Base-by-base conservation (phyloP, 805 yeast species). In the Cyberlindnera xylosilytica region DNA sequence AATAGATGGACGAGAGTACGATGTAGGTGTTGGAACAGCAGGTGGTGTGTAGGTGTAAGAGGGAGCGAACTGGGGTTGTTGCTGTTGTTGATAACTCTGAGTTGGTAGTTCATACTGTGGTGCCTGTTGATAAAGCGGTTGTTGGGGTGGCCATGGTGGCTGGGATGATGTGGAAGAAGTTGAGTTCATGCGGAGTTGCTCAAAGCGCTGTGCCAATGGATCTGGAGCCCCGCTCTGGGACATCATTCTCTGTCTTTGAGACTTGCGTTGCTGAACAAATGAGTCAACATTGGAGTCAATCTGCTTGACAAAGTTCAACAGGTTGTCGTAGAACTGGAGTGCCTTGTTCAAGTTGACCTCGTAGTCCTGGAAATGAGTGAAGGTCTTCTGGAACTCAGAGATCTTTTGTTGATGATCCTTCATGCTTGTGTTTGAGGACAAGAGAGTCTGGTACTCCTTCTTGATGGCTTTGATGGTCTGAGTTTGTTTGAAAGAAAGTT, bases 401-500 rank as follows among this genome's bases (percentile, higher is more conserved):
- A 71, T 71, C 51, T 68, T 62, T 26, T 53, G 57, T 11, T 73
- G 64, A 56, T 66, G 55, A 53, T 68, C 58, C 61, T 74, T 52
- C 58, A 76, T 44, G 44, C 68, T 59, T 50, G 75, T 20, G 30
- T 52, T 74, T 54, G 67, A 68, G 56, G 62, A 69, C 44, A 64
- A 68, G 24, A 70, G 66, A 42, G 67, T 61, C 54, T 74, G 83
- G 62, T 83, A 48, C 34, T 65, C 57, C 39, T 65, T 50, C 69
- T 78, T 63, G 41, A 68, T 51, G 49, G 70, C 63, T 57, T 76
- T 73, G 40, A 77, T 63, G 7, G 80, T 60, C 3, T 64, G 62
- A 19, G 72, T 70, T 60, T 90, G 96, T 39, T 79, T 78, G 30
- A 72, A 73, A n/a, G 83, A 71, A 10, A 90, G 76, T 1, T 79